phyloP scores from a whole-genome alignment of 192 early-diverging fungal genomes.

The Backusella tarrabulga region DNA sequence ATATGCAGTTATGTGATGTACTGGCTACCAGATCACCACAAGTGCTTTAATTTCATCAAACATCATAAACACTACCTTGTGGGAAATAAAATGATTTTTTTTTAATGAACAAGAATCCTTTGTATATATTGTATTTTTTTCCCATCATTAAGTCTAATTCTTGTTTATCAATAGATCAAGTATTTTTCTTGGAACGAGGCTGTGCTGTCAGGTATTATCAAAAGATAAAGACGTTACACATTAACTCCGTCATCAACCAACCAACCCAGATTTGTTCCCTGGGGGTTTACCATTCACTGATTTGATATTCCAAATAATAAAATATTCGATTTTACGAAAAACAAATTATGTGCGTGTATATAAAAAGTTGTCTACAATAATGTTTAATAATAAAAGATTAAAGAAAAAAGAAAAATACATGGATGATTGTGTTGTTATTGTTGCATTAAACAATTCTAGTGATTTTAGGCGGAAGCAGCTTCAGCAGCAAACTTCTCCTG shows the following conservation, averaged over 20 bases:
- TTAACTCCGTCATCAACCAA: neutral
- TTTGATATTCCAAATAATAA: neutral
- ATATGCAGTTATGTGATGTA: too few species aligned
- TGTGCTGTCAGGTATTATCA: neutral
- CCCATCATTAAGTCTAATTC: neutral
- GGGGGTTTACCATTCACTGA: neutral
- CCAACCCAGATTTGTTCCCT: neutral
- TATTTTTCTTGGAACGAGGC: neutral
- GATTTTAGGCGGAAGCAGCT: neutral
- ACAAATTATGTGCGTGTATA: neutral
- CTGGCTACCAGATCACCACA: too few species aligned
- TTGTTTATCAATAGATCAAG: neutral
- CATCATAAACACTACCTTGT: too few species aligned
- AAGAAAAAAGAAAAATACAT: neutral
- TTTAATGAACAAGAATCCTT: too few species aligned
- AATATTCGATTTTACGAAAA: neutral
- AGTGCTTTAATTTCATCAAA: too few species aligned
- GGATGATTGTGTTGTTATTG: neutral
- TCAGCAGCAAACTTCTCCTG: conserved; percentile 30
- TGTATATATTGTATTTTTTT: too few species aligned
- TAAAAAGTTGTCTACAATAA: neutral
- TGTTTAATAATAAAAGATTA: neutral
- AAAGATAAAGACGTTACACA: neutral
- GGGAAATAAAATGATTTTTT: too few species aligned
- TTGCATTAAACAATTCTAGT: neutral